Base-by-base conservation (phyloP, 306 rosid genomes). In the Rosa lucieae region DNA sequence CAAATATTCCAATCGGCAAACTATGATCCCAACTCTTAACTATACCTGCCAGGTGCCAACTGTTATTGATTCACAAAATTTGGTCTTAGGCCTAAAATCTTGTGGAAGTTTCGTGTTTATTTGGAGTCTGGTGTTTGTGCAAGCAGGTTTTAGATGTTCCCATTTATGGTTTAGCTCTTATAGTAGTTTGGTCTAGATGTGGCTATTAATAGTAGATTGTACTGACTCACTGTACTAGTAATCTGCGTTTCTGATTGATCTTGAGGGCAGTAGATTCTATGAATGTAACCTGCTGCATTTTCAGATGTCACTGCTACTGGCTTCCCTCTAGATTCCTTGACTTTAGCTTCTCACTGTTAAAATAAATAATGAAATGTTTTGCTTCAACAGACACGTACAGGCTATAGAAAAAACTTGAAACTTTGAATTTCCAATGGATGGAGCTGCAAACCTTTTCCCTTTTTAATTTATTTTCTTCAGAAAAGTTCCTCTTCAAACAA, bases 211-310 rank as follows among this genome's bases (percentile, higher is more conserved):
- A 43, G 3, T 26, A 15, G 75, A 49, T 72, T 49, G 46, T 44
- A 49, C 75, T 29, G 61, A 29, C 6, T 40, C 9, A 43, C 37
- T 70, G 29, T 15, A 15, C 12, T 29, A 32, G 62, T 48, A 55
- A 70, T 6, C 12, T 70, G 40, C 48, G 44, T 20, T 72, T 62
- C 40, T 72, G 75, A 73, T 37, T 18, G 77, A 73, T 73, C 32
- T 51, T 73, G 6, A 51, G n/a, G 77, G 77, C 20, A 5, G 39
- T 9, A 10, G 77, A n/a, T 39, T 73, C 20, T 72, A 8, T 10
- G 48, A 11, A 53, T 12, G 44, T 73, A 35, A 35, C 18, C 0
- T 1, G 43, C 17, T 72, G 26, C 61, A 51, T 32, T 48, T 52
- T 58, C 62, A 51, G 26, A 49, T 58, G 9, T 72, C 32, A 32